Conservation (phyloP, 352 stramenopile genomes). For the Phytophthora lateralis region DNA sequence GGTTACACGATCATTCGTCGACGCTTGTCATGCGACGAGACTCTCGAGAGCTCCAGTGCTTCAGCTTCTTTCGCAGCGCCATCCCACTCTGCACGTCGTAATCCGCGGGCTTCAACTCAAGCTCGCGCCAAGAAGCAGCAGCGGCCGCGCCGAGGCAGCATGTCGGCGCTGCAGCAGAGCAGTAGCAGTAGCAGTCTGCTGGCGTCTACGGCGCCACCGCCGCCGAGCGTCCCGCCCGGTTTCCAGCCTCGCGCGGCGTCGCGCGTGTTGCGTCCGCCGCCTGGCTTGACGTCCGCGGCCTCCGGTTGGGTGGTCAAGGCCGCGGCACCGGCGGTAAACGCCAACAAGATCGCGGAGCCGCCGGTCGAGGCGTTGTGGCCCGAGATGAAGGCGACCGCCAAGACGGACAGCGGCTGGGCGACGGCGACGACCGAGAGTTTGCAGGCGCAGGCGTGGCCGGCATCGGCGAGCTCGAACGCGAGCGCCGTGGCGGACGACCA, state of each 20-base stretch:
- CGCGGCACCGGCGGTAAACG: conserved; percentile 21
- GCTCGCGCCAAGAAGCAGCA: conserved; percentile 22
- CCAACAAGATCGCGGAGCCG: conserved; percentile 36
- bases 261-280: conserved; percentile 15
- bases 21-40: conserved; percentile 37
- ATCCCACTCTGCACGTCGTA: conserved; percentile 13
- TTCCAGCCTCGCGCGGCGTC: conserved; percentile 25
- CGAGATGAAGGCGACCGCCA: conserved; percentile 21
- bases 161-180: conserved; percentile 15
- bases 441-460: conserved; percentile 24
- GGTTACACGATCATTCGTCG: conserved; percentile 64
- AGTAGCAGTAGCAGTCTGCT: conserved; percentile 1
- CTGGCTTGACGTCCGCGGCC: conserved; percentile 32
- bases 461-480: conserved; percentile 2
- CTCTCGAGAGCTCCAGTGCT: neutral
- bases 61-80: conserved; percentile 2
- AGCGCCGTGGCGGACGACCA: conserved; percentile 3
- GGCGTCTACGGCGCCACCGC: conserved; percentile 18
- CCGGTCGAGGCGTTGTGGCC: conserved; percentile 42
- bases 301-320: conserved; percentile 40
- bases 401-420: conserved; percentile 30
- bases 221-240: conserved; percentile 23
- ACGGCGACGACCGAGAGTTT: conserved; percentile 15
- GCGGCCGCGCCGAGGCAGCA: conserved; percentile 24
- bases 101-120: conserved; percentile 16